Evolutionary conservation across 495 filamentous ascomycete genomes (phyloP), one percentile per base, ranked within the genome.

Genomic region (Talaromyces proteolyticus): DNA sequence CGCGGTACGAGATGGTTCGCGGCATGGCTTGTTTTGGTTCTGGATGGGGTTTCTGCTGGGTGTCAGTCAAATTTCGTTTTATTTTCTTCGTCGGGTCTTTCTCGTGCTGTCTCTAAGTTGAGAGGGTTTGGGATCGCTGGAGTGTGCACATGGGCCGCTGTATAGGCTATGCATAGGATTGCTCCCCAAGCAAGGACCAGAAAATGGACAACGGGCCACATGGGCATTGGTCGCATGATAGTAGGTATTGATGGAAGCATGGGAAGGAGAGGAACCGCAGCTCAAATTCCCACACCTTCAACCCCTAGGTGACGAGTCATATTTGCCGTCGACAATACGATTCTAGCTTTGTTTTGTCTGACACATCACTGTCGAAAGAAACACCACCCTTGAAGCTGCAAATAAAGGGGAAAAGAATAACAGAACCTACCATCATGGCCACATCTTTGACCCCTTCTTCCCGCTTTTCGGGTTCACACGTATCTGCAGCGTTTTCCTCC

Each of bases 1-100:
- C 47, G 7, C 47, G 34, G 21, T 36, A 19, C 17, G 47, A 49
- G 34, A 49, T 26, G 37, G 18, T 40, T 29, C 47, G 34, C n/a
- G 18, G 47, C 17, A 41, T 17, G 8, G 47, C 21, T 4, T 5
- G 36, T 6, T 24, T 14, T 22, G 16, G 18, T 2, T 36, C 40
- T 6, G 3, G 19, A 14, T 10, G 11, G 6, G 29, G 14, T n/a
- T n/a, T 34, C 29, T 34, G 29, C 8, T 14, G 29, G 29, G n/a
- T n/a, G 29, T 36, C 29, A 36, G 29, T 36, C 29, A n/a, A 34
- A 34, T 34, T 34, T 34, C 2, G 1, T 34, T 34, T 34, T 14
- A 10, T 34, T 12, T 29, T 12, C 8, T 34, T 34, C 29, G 14
- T 10, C 8, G 29, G 29, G 29, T 34, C 29, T 10, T 34, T n/a